Base-by-base conservation (phyloP, 768 basidiomycete genomes). In the Lactarius sanguifluus region DNA sequence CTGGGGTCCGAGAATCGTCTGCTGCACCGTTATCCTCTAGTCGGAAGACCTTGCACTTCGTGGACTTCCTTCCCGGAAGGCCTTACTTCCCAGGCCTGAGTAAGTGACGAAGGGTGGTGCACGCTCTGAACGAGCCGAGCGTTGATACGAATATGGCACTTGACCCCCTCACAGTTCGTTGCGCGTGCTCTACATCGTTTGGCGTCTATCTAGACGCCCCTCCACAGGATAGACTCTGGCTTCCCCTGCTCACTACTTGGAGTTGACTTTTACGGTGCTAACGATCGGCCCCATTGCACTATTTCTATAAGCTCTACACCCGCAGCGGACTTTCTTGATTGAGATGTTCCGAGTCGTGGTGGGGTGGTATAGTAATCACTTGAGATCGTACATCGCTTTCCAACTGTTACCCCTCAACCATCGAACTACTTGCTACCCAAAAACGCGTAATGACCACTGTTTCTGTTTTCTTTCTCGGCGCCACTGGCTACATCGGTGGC, bases 401-500 rank as follows among this genome's bases (percentile, higher is more conserved):
- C 8, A 9, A 34, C 9, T 10, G 34, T 32, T 32, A 23, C 45
- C 45, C 5, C 47, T 50, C 23, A 1, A 50, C 47, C n/a, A 12
- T 23, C 23, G 2, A 5, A 3, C n/a, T 10, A 23, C 23, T 25
- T 9, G 12, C 7, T 41, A 6, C 40, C 9, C 9, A 34, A 34
- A n/a, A 18, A 41, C 2, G 13, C 50, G 5, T 52, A 56, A 62
- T 62, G 61, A 5, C n/a, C 7, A 60, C 56, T 16, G 57, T 67
- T 30, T 67, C 56, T 12, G 57, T 67, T 18, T 67, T 67, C 57
- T 64, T 59, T 25, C 5, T 67, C 4, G 66, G 66, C 18, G 58
- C 66, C 47, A 64, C 62, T 15, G 66, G 66, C 15, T 67, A 67
- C 58, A 36, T 67, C 38, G 66, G 66, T 15, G 66, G 66, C 56